phyloP scores from a whole-genome alignment of 2,329 filamentous ascomycete genomes.

The Chaetomium sp. region DNA sequence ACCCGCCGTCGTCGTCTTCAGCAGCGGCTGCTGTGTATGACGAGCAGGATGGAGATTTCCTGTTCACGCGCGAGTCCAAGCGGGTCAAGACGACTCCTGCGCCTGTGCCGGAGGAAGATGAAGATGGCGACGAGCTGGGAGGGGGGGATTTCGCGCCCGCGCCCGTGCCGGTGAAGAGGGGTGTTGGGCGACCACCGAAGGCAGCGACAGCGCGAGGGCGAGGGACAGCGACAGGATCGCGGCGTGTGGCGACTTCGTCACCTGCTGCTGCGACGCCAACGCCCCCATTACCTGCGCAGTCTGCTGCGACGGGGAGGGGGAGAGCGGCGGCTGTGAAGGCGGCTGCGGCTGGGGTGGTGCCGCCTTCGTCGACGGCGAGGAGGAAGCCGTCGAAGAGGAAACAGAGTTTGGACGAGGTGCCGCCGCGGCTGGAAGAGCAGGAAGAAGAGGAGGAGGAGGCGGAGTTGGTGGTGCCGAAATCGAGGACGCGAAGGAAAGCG shows the following conservation, averaged over 20 bases:
- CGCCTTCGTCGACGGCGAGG: slow-evolving; percentile 18
- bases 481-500: slow-evolving; percentile 18
- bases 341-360: slow-evolving; percentile 5
- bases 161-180: slow-evolving; percentile 34
- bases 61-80: slow-evolving; percentile 64
- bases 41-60: slow-evolving; percentile 71
- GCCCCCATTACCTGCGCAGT: slow-evolving; percentile 13
- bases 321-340: slow-evolving; percentile 15
- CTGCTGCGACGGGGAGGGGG: slow-evolving; percentile 2
- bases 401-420: slow-evolving; percentile 34
- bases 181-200: slow-evolving; percentile 28
- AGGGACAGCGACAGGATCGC: too few relatives aligned
- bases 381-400: slow-evolving; percentile 32
- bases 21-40: slow-evolving; percentile 46
- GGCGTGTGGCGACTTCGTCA: slow-evolving; percentile 25
- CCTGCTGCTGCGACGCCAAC: slow-evolving; percentile 15
- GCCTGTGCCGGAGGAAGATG: slow-evolving; percentile 21
- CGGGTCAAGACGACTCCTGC: slow-evolving; percentile 48
- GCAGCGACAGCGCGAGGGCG: slow-evolving; percentile 20
- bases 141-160: slow-evolving; percentile 34
- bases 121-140: slow-evolving; percentile 22
- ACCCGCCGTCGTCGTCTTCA: neutral
- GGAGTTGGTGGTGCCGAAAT: slow-evolving; percentile 33
- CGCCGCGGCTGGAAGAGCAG: slow-evolving; percentile 26
- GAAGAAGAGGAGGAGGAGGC: too few relatives aligned